A percentile compares a stretch with the other conserved stretches of the same genome.
Evolutionary conservation across 2,329 filamentous ascomycete genomes (phyloP).

Genomic region (Aureobasidium namibiae): DNA sequence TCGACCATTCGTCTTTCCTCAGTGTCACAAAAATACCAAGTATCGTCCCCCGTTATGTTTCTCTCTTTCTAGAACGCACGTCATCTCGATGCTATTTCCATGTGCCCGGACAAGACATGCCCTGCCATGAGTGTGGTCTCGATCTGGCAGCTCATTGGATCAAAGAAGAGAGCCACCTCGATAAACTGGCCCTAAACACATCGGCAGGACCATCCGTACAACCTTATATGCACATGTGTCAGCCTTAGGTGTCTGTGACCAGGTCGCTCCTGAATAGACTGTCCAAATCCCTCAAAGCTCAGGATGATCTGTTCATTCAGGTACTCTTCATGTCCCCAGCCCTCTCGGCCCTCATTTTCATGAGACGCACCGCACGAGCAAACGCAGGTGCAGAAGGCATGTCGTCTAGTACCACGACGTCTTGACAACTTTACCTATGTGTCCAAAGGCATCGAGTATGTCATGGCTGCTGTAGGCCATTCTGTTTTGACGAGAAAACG

Average conservation of each 20-base stretch:
- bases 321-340: not conserved
- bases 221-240: constrained; percentile 4
- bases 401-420: not conserved
- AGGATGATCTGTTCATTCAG: not conserved
- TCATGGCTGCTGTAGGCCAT: not conserved
- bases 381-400: not conserved
- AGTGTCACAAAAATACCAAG: not conserved
- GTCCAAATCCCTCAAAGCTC: not conserved
- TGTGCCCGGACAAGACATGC: not conserved
- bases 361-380: not conserved
- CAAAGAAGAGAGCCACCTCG: not conserved
- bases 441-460: too few species aligned
- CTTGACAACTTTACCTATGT: too few species aligned
- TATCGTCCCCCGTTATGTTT: not conserved
- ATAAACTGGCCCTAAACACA: not conserved
- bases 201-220: constrained; percentile 3
- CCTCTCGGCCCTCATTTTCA: not conserved
- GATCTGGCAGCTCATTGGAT: not conserved
- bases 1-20: not conserved
- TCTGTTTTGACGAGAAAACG: not conserved
- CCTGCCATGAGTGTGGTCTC: not conserved
- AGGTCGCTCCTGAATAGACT: not conserved
- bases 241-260: not conserved
- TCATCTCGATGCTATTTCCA: not conserved
- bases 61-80: constrained; percentile 4